Conservation (phyloP, 805 yeast genomes). For the Wickerhamiella galacta region DNA sequence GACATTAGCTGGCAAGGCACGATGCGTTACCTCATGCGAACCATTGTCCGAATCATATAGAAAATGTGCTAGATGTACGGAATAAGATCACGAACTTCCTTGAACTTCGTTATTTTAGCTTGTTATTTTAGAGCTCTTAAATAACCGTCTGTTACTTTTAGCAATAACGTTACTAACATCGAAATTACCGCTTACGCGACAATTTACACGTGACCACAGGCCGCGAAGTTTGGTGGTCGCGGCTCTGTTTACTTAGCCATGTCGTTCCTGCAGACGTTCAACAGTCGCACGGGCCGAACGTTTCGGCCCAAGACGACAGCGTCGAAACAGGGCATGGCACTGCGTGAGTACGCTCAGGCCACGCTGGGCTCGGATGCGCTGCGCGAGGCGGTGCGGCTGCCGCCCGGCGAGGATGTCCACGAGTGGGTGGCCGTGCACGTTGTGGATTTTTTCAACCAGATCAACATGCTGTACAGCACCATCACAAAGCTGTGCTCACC, state of each 20-base stretch:
- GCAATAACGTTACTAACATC: too few species aligned
- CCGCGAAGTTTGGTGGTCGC: too few species aligned
- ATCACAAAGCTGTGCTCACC: conserved; percentile 96
- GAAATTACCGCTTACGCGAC: too few species aligned
- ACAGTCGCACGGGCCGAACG: conserved; percentile 20
- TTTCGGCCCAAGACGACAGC: conserved; percentile 21
- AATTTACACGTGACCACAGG: too few species aligned
- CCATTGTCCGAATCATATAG: too few species aligned
- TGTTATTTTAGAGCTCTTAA: too few species aligned
- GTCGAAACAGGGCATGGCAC: conserved; percentile 20
- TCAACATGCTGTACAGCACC: conserved; percentile 90
- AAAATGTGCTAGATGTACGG: too few species aligned
- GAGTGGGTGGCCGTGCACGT: conserved; percentile 97
- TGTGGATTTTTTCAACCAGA: conserved; percentile 92
- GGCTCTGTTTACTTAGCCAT: conserved; percentile 3
- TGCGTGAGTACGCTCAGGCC: conserved; percentile 81
- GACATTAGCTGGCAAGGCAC: too few species aligned
- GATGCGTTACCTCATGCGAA: too few species aligned
- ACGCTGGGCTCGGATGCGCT: conserved; percentile 85
- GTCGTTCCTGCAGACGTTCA: conserved; percentile 15
- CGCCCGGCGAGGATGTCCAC: conserved; percentile 76
- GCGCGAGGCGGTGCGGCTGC: conserved; percentile 83
- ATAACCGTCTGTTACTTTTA: too few species aligned
- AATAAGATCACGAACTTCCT: too few species aligned
- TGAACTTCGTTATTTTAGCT: too few species aligned